phyloP scores from a whole-genome alignment of 306 rosid species.

The Urtica urens region DNA sequence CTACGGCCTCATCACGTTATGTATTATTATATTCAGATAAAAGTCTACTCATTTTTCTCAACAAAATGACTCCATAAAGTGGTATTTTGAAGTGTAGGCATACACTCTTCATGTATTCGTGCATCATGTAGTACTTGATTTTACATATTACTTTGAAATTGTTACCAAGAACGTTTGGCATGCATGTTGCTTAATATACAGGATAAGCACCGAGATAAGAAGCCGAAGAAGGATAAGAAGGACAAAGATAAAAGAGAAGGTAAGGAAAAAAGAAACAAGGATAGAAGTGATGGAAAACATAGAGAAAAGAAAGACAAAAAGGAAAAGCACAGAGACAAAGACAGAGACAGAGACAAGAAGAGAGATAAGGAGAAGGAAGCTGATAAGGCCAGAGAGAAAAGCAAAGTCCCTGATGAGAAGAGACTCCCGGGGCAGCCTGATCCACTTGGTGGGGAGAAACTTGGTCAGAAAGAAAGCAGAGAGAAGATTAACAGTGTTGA shows the following conservation, averaged over 20 bases:
- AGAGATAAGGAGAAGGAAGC: conserved; percentile 34
- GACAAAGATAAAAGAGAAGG: conserved; percentile 65
- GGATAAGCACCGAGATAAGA: conserved; percentile 64
- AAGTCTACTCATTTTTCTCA: too few species aligned
- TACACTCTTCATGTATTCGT: too few species aligned
- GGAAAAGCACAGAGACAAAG: conserved; percentile 53
- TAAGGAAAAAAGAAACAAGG: conserved; percentile 64
- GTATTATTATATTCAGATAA: too few species aligned
- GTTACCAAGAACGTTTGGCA: neutral
- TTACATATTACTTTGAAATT: too few species aligned
- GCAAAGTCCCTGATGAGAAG: conserved; percentile 37
- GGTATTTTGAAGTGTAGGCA: too few species aligned
- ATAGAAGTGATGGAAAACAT: conserved; percentile 57
- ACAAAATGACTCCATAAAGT: too few species aligned
- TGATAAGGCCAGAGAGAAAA: conserved; percentile 37
- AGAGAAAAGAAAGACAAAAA: conserved; percentile 68
- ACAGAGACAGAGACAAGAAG: conserved; percentile 42
- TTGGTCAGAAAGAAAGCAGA: conserved; percentile 34
- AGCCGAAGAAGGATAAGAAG: conserved; percentile 64
- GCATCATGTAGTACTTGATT: too few species aligned
- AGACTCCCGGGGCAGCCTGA: conserved; percentile 32
- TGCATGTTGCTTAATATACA: conserved; percentile 18
- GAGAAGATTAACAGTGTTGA: conserved; percentile 32
- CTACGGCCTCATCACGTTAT: too few species aligned
- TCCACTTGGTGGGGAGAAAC: conserved; percentile 29